phyloP scores from a whole-genome alignment of 495 filamentous ascomycete genomes.

The Penicillium crystallinum region DNA sequence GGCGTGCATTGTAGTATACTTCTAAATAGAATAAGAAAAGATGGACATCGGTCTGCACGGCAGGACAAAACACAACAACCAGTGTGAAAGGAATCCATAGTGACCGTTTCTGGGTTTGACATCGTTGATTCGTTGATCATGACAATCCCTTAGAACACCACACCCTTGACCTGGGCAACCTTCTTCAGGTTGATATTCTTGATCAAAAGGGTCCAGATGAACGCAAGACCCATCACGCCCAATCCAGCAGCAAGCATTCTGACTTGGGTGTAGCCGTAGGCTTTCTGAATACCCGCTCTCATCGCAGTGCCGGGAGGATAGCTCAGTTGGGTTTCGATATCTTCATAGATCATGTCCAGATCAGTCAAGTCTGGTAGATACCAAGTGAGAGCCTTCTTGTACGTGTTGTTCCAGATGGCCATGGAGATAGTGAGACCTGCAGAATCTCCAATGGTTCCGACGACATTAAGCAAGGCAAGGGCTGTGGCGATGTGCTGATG shows the following conservation, averaged over 20 bases:
- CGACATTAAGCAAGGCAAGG: constrained; percentile 56
- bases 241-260: constrained; percentile 19
- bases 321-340: constrained; percentile 27
- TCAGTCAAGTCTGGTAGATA: constrained; percentile 15
- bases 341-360: constrained; percentile 47
- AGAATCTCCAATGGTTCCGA: constrained; percentile 55
- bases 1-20: too few relatives aligned
- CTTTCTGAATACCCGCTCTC: constrained; percentile 44
- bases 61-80: too few relatives aligned
- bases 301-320: constrained; percentile 32
- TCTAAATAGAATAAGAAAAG: too few relatives aligned
- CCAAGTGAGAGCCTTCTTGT: constrained; percentile 43
- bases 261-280: constrained; percentile 52
- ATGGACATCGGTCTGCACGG: too few relatives aligned
- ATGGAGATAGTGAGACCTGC: constrained; percentile 54
- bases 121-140: not conserved
- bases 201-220: constrained; percentile 37
- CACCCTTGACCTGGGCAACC: constrained; percentile 35
- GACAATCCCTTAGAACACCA: constrained; percentile 9
- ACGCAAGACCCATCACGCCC: constrained; percentile 31
- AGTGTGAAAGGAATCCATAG: too few relatives aligned
- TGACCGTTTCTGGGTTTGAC: not conserved
- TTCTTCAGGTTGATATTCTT: constrained; percentile 50
- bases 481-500: constrained; percentile 61
- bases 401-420: constrained; percentile 58